Evolutionary conservation across 1,139 yeast genomes (phyloP).

Genomic region (Kluyveromyces marxianus): DNA sequence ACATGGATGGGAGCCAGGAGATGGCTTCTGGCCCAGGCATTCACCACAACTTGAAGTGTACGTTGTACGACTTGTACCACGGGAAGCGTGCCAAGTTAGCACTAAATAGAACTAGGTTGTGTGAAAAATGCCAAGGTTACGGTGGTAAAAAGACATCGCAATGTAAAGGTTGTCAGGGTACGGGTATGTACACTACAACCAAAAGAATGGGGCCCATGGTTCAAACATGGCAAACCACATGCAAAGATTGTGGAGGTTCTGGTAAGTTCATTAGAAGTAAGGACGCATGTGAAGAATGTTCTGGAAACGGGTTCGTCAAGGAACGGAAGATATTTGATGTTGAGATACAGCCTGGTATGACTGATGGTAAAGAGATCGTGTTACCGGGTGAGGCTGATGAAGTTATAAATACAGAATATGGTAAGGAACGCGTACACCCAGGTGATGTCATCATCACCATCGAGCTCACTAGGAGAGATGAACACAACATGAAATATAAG

Average conservation of each 20-base stretch:
- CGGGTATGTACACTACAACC: slow-evolving; percentile 19
- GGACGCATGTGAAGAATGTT: slow-evolving; percentile 37
- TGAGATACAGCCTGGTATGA: slow-evolving; percentile 45
- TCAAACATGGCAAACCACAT: slow-evolving; percentile 29
- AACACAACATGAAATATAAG: background rate
- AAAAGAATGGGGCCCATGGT: slow-evolving; percentile 23
- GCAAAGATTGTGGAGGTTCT: slow-evolving; percentile 35
- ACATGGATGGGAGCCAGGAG: slow-evolving; percentile 1
- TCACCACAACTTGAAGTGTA: slow-evolving; percentile 38
- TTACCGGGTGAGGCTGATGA: slow-evolving; percentile 59
- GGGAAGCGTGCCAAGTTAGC: slow-evolving; percentile 44
- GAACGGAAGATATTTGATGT: slow-evolving; percentile 47
- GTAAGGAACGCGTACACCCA: slow-evolving; percentile 37
- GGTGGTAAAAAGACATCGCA: slow-evolving; percentile 36
- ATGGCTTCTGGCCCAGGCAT: slow-evolving; percentile 36
- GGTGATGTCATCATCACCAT: slow-evolving; percentile 56
- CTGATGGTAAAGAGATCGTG: slow-evolving; percentile 43
- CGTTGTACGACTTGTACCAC: slow-evolving; percentile 40
- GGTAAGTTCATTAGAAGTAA: slow-evolving; percentile 31
- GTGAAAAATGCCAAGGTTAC: slow-evolving; percentile 38
- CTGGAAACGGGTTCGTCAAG: slow-evolving; percentile 35
- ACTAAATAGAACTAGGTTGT: slow-evolving; percentile 37
- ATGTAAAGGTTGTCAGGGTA: slow-evolving; percentile 35
- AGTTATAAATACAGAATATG: slow-evolving; percentile 35
- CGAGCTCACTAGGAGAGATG: slow-evolving; percentile 21